Evolutionary conservation across 805 yeast genomes (phyloP), one percentile per base, ranked within the genome.

Genomic region (Hanseniaspora mollemarum): DNA sequence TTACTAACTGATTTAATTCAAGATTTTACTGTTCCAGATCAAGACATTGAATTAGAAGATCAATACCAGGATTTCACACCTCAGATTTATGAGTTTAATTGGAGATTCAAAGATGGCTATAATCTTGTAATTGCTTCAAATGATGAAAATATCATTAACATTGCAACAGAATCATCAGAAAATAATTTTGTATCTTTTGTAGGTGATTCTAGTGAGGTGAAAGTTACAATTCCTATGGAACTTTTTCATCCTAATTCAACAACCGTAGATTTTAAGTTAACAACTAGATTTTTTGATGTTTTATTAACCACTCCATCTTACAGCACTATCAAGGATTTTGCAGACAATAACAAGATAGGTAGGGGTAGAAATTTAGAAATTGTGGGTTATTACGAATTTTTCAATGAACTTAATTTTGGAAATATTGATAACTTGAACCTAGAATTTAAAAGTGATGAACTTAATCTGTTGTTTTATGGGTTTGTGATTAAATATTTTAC

Each of bases 91-190:
- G 31, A 45, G 24, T 79, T 80, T 53, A 65, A 67, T 3, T 86
- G 86, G 61, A 59, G 62, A 0, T 55, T 87, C 21, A 69, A 72
- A 31, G 65, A 76, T 35, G 67, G 65, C 4, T 81, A 82, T 57
- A 72, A 75, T 29, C 63, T 90, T 7, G 83, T 69, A 60, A 63
- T 90, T 52, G 88, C 88, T 62, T 81, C 87, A 25, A 92, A 92
- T 62, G 95, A 87, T 59, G 76, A 78, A 38, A 92, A 92, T 62
- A 84, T 92, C 59, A 80, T 92, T 56, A 83, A 87, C 63, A 84
- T 87, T 58, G 95, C 97, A 0, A 66, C 87, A 37, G 96, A 87
- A 59, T 78, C 83, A 57, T 76, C 75, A 49, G 92, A 82, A 54
- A 92, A 92, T 62, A 76, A 81, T 31, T 90, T 78, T 58, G 54